Evolutionary conservation across 805 yeast species (phyloP), one percentile per base, ranked within the genome.

Genomic region (Blastobotrys chiropterorum): DNA sequence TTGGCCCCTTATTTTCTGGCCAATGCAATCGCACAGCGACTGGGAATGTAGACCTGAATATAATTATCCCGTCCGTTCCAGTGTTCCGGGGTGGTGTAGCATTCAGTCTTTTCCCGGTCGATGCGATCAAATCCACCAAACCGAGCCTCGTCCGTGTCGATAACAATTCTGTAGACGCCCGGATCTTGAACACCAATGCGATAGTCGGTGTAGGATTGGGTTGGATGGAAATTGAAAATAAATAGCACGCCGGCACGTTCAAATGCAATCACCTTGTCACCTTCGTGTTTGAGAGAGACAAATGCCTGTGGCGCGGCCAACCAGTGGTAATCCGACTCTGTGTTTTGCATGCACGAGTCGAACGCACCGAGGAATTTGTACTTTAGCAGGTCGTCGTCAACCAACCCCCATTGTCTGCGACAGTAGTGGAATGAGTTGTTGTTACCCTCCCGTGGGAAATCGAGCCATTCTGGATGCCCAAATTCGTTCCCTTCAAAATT

Each of bases 401-500:
- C 79, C 60, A 92, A 76, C 63, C 89, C 89, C 77, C 90, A 94
- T 69, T 92, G 99, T 62, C 99, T 81, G 65, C 98, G 80, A 1
- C 97, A 97, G 64, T 94, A 92, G 70, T 87, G 94, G 70, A 86
- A 92, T 16, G 94, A 84, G 66, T 89, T 90, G 22, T 77, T 77
- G 69, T 92, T 94, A 38, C 96, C 97, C 26, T 58, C 84, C 62
- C 97, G 82, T 13, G 99, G 98, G 76, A 92, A 94, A 69, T 92
- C 99, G 49, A 94, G 78, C 99, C 99, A 92, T 67, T 92, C 99
- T 2, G 98, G 99, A 63, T 92, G 99, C 15, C 99, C 99, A 72
- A 94, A 92, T 70, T 92, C 99, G 64, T 92, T 92, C 53, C 99
- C 98, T 74, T 92, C 97, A 67, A 92, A 92, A 67, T 90, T 92